A percentile compares a stretch with the other conserved stretches of the same genome.
Conservation (phyloP, 2,329 filamentous ascomycete species). For the Hypomyces perniciosus region DNA sequence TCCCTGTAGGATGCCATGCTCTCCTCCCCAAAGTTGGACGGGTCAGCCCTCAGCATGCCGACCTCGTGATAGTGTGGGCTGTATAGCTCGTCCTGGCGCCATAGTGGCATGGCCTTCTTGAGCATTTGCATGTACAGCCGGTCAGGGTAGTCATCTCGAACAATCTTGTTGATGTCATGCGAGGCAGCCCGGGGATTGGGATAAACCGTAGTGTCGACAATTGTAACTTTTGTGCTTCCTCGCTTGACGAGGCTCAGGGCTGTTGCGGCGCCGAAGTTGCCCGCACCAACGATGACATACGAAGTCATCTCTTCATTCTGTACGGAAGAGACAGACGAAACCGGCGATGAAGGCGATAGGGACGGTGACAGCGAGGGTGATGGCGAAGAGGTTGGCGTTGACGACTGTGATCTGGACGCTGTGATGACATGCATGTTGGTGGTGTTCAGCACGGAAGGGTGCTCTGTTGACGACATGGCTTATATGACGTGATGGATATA, state of each 20-base stretch:
- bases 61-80: conserved; percentile 49
- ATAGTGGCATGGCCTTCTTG: conserved; percentile 34
- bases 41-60: conserved; percentile 44
- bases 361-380: conserved; percentile 2
- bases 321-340: conserved; percentile 9
- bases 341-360: conserved; percentile 7
- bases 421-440: conserved; percentile 12
- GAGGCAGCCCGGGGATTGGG: conserved; percentile 37
- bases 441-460: not conserved
- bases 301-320: conserved; percentile 4
- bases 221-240: conserved; percentile 25
- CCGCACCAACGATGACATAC: conserved; percentile 36
- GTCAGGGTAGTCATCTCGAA: conserved; percentile 38
- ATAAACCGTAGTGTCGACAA: conserved; percentile 31
- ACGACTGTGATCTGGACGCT: not conserved
- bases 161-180: conserved; percentile 43
- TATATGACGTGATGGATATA: too few relatives aligned
- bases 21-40: conserved; percentile 37
- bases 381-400: conserved; percentile 1
- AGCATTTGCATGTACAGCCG: conserved; percentile 35
- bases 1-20: conserved; percentile 35
- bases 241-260: conserved; percentile 30
- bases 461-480: too few relatives aligned
- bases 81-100: conserved; percentile 44
- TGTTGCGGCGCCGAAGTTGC: conserved; percentile 40